phyloP scores from a whole-genome alignment of 2,329 filamentous ascomycete genomes.

The Neoarthrinium moseri region DNA sequence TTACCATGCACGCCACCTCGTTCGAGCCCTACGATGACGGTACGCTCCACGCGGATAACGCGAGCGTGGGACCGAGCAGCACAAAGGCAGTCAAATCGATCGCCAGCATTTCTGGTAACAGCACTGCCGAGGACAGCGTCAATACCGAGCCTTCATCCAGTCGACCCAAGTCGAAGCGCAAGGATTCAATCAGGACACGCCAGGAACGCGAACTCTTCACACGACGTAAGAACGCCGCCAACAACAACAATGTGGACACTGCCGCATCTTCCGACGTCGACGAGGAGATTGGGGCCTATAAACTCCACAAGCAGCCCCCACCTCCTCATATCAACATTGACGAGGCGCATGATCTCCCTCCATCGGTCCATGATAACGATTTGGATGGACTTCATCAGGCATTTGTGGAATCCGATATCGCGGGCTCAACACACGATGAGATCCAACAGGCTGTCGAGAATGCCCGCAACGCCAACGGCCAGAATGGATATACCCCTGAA shows the following conservation, averaged over 20 bases:
- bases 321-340: slow-evolving; percentile 64
- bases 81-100: slow-evolving; percentile 88
- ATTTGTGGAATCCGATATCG: slow-evolving; percentile 77
- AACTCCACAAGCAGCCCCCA: slow-evolving; percentile 47
- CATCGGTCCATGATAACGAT: slow-evolving; percentile 67
- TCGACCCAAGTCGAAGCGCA: slow-evolving; percentile 68
- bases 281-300: slow-evolving; percentile 50
- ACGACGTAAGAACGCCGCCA: slow-evolving; percentile 61
- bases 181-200: slow-evolving; percentile 77
- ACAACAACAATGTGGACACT: slow-evolving; percentile 46
- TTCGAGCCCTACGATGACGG: slow-evolving; percentile 47
- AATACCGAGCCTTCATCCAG: slow-evolving; percentile 58
- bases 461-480: slow-evolving; percentile 67
- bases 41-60: slow-evolving; percentile 52
- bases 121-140: slow-evolving; percentile 64
- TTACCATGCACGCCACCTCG: slow-evolving; percentile 91
- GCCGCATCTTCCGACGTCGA: slow-evolving; percentile 60
- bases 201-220: slow-evolving; percentile 92
- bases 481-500: slow-evolving; percentile 46
- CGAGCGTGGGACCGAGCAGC: slow-evolving; percentile 78
- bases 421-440: slow-evolving; percentile 71
- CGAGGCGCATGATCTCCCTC: slow-evolving; percentile 64
- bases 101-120: slow-evolving; percentile 76
- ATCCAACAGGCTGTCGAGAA: slow-evolving; percentile 67
- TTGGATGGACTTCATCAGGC: slow-evolving; percentile 77